These are phyloP conservation scores for Leishmania lainsoni DNA, from an alignment of 208 protist genomes.

Conservation along the genomic window DNA sequence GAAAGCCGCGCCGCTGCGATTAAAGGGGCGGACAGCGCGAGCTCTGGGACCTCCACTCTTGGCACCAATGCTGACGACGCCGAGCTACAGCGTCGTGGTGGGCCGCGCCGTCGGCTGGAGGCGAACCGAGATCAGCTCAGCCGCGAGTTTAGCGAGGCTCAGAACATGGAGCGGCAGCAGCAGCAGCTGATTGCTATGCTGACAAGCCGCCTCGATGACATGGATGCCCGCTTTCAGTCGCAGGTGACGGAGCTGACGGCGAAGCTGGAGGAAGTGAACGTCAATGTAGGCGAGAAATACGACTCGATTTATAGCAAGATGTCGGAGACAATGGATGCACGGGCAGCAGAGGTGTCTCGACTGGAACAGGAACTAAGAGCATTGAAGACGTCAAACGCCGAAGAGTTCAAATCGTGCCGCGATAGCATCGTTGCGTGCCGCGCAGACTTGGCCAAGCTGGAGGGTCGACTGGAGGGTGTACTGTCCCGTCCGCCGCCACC, in stretches of 20 bases:
- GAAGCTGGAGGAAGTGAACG: constrained; percentile 19
- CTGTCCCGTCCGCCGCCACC: background rate
- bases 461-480: constrained; percentile 13
- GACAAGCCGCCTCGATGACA: constrained; percentile 37
- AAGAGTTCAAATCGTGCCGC: constrained; percentile 23
- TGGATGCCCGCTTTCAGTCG: constrained; percentile 33
- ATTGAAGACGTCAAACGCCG: constrained; percentile 8
- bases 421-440: constrained; percentile 23
- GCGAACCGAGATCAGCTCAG: constrained; percentile 8
- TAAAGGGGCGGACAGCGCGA: background rate
- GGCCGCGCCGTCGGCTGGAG: constrained; percentile 16
- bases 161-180: constrained; percentile 21
- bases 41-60: background rate
- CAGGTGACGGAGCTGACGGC: constrained; percentile 18
- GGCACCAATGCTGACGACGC: background rate
- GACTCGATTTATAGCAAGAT: constrained; percentile 13
- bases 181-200: constrained; percentile 75
- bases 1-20: background rate
- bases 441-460: constrained; percentile 17
- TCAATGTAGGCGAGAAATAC: constrained; percentile 10
- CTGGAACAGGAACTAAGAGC: constrained; percentile 22
- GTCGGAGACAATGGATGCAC: constrained; percentile 5
- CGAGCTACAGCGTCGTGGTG: background rate
- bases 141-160: constrained; percentile 10
- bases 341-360: constrained; percentile 5